Base-by-base conservation (phyloP, 2,329 filamentous ascomycete species). In the Coniochaeta sp. region DNA sequence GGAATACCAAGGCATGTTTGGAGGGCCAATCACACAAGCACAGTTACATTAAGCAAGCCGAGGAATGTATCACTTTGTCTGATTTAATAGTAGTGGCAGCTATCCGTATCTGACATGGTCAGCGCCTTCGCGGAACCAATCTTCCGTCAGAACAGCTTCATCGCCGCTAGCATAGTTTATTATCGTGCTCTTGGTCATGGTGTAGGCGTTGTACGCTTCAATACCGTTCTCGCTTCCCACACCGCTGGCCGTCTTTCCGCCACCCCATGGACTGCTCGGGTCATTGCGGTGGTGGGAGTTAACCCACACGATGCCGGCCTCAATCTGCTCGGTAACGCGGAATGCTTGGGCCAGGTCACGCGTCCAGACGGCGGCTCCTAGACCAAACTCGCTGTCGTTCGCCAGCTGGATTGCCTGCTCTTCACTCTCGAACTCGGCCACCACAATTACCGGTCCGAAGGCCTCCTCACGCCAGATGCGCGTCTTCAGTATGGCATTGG, bases 401-500 rank as follows among this genome's bases (percentile, higher is more conserved):
- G 86, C 89, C 55, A 90, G 75, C 59, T 77, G 76, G 67, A 93
- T 81, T 47, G 85, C 89, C 57, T 92, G 85, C 24, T 84, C 84
- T 75, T 91, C 88, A 65, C 80, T 86, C 71, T 86, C 86, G 77
- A 95, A 93, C 66, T 88, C 89, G 67, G 84, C 82, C 65, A 95
- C 83, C 58, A 88, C 82, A 71, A 89, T 87, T 42, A 93, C 90
- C 9, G 90, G 90, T 22, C 90, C 90, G 72, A 95, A 95, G 62
- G 91, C 90, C 73, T 95, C 90, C 71, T 92, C 88, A 66, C 85
- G 82, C 79, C 90, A 88, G 65, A 95, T 89, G 70, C 85, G 85
- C 73, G 90, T 89, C 68, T 84, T 75, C 38, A 84, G 79, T 83
- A 92, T 79, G 67, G 84, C 84, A 63, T 82, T 79, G 74, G 70